phyloP scores from a whole-genome alignment of 257 asterid species.

The Solanum arcanum region DNA sequence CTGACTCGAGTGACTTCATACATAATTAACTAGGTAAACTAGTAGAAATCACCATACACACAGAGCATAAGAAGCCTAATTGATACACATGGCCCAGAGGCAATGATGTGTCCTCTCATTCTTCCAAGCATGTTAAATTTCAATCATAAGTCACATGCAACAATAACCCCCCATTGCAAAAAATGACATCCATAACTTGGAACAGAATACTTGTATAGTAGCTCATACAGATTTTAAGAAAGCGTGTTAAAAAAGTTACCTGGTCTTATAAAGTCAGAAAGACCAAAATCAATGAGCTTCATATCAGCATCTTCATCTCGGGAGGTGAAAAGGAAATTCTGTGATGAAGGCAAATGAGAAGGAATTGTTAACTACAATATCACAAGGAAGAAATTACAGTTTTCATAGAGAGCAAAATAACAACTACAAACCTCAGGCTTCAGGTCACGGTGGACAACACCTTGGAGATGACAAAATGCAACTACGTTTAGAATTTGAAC shows the following conservation, averaged over 20 bases:
- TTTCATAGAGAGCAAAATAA: not conserved
- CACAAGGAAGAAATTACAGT: not conserved
- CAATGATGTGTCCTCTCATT: not conserved
- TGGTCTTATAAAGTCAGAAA: conserved; percentile 87
- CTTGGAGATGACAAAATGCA: conserved; percentile 96
- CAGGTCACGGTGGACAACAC: conserved; percentile 96
- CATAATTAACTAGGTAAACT: not conserved
- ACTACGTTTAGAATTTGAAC: conserved; percentile 87
- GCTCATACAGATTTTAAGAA: not conserved
- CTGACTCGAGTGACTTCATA: not conserved
- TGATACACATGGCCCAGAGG: not conserved
- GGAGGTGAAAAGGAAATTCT: conserved; percentile 85
- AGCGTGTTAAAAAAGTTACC: conserved; percentile 25
- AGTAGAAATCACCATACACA: not conserved
- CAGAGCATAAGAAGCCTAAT: not conserved
- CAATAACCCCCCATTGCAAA: not conserved
- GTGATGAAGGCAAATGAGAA: conserved; percentile 14
- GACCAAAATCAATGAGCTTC: conserved; percentile 98
- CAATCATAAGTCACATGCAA: not conserved
- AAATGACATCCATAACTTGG: not conserved
- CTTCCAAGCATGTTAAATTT: not conserved
- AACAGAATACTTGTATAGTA: not conserved
- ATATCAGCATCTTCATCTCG: conserved; percentile 83
- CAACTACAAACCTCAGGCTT: conserved; percentile 71
- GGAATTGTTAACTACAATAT: not conserved